Evolutionary conservation across 2,329 filamentous ascomycete genomes (phyloP), one percentile per base, ranked within the genome.

Genomic region (Onygena corvina): DNA sequence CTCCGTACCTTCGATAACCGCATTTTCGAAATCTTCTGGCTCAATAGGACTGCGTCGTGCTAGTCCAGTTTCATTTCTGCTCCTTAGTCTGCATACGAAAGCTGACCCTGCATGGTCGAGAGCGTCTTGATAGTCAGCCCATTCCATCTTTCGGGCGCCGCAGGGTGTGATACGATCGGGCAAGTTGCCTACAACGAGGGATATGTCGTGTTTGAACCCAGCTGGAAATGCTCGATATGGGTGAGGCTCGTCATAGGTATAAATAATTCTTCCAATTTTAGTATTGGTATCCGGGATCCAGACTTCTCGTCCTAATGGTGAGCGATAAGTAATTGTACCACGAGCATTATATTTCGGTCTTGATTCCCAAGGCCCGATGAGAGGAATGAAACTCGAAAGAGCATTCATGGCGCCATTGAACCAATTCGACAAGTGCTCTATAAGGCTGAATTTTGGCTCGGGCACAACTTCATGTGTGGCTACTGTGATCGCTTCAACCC

Each of bases 401-500:
- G 25, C 1, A n/a, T 44, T 30, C 40, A 25, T 44, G 11, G 40
- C 11, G 9, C 20, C 29, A 23, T 44, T 44, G 3, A 44, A 9
- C 40, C 40, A 44, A 44, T 44, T 33, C 1, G 44, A 47, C n/a
- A 31, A 23, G 5, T 29, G 8, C 12, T 44, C 40, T 23, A 44
- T 20, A 16, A 27, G 11, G 25, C 21, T 16, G 11, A 3, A 20
- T 16, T n/a, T 20, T 11, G 16, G 8, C 2, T 45, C 3, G n/a
- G 21, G 11, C 16, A 48, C 16, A 29, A 48, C 38, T n/a, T 4
- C 46, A 27, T 48, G 46, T 11, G 46, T 48, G 7, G n/a, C 31
- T 16, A 33, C 30, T 16, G 46, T 48, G 29, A 48, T 48, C 16
- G 46, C 46, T 48, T 48, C 46, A 16, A 33, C 30, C 9, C 34